Base-by-base conservation (phyloP, 2,329 filamentous ascomycete species). In the Aspergillus tamarii region DNA sequence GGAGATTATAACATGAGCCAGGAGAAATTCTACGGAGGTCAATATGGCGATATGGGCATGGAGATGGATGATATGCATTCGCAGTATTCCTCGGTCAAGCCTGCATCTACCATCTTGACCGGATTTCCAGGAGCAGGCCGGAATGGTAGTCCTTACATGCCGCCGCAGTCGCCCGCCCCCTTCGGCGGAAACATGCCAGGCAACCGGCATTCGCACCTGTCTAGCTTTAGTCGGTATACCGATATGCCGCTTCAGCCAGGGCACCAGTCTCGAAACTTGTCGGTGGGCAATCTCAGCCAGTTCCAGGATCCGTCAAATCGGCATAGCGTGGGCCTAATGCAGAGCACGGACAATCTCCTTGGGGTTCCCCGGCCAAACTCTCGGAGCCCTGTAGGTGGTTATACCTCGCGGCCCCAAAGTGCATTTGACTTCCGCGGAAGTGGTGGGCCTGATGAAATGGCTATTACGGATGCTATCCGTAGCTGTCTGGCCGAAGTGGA, bases 21-120 rank as follows among this genome's bases (percentile, higher is more conserved):
- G 80, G 79, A 82, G 67, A 85, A 85, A 69, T 71, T 76, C 60
- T 82, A 81, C 65, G 85, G 88, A 28, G 87, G 84, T 52, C 81
- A 82, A 1, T 94, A 92, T 71, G 91, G 94, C 66, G 88, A 90
- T 67, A 83, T 80, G n/a, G 96, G 93, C 73, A 76, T 82, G 76
- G 95, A 99, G 80, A 94, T 98, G 90, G 96, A 99, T 76, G 95
- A 99, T 77, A 96, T 98, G 85, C 94, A 93, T 77, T 97, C 93
- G 0, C 89, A 96, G 64, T 98, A 98, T 83, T 97, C 94, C 6
- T 96, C 93, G 0, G 92, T 94, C 64, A 90, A 94, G 85, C 83
- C 94, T 78, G 85, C 93, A 5, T 90, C 93, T 9, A 97, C 94
- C 2, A 90, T 98, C 67, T 85, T 97, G 64, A 93, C 92, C 16